Conservation (phyloP, 176 grass and related monocot species). For the Musa schizocarpa region DNA sequence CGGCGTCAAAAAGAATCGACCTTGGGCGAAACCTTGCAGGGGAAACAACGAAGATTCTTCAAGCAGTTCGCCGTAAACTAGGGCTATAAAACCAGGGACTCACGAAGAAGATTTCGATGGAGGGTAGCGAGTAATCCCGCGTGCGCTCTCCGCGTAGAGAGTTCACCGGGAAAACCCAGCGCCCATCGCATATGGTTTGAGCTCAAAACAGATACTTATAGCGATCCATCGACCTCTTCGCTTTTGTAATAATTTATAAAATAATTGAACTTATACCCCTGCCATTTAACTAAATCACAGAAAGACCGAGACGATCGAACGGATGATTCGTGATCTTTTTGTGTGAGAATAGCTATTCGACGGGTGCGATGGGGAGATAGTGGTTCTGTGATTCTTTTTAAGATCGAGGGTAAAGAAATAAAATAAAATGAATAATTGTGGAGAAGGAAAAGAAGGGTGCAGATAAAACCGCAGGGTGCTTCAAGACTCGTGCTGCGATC, state of each 20-base stretch:
- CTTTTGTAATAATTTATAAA: neutral
- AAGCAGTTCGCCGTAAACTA: neutral
- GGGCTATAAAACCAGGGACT: neutral
- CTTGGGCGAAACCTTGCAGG: neutral
- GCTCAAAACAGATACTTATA: neutral
- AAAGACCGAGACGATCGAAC: neutral
- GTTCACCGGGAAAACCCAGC: neutral
- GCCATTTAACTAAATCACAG: neutral
- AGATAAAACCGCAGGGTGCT: neutral
- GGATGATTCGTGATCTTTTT: neutral
- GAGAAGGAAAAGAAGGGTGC: neutral
- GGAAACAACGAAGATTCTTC: neutral
- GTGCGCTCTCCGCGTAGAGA: neutral
- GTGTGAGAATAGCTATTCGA: neutral
- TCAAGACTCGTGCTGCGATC: conserved; percentile 16
- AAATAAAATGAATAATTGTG: neutral
- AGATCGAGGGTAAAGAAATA: neutral
- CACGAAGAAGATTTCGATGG: neutral
- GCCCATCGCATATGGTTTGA: neutral
- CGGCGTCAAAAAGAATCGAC: neutral
- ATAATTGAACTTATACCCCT: neutral
- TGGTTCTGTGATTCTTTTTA: neutral
- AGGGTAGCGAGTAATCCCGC: neutral
- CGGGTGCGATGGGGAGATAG: neutral
- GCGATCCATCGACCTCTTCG: neutral